Evolutionary conservation across 495 filamentous ascomycete species (phyloP), one percentile per base, ranked within the genome.

Genomic region (Podospora didyma): DNA sequence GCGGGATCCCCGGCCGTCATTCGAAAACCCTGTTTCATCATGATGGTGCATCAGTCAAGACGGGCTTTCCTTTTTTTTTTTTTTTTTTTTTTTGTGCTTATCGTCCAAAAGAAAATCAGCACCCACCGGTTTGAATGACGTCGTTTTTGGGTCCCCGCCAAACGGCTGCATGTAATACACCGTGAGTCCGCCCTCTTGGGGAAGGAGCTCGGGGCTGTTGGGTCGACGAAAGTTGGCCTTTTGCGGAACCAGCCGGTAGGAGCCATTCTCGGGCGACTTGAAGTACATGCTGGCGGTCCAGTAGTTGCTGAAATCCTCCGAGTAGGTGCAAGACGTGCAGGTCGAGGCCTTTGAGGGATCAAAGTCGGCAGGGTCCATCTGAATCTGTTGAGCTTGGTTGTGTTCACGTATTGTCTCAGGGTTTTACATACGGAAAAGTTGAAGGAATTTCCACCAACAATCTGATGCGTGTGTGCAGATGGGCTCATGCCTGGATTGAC

Each of bases 1-100:
- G 60, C 68, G 0, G 85, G 74, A 61, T 87, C 73, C 23, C 88
- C 89, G 34, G 84, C 79, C 9, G 90, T 53, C 85, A 91, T 89
- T 46, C 86, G 87, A 62, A 89, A 85, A 22, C 81, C 84, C 51
- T 53, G 6, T 4, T 6, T 5, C 6, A 20, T 7, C 6, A 34
- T 51, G 24, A 51, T 22, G 9, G 3, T 2, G 21, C 5, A 17
- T 16, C 20, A 10, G 11, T 11, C 16, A 51, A 26, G 48, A 52
- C 19, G 20, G 2, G n/a, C n/a, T n/a, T n/a, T n/a, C n/a, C n/a
- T n/a, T n/a, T n/a, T n/a, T n/a, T n/a, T n/a, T n/a, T n/a, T n/a
- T n/a, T n/a, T n/a, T n/a, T n/a, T n/a, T n/a, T n/a, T n/a, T n/a
- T n/a, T n/a, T n/a, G n/a, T n/a, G n/a, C n/a, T n/a, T n/a, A 31